These are phyloP conservation scores for Spiraea crenata DNA, from an alignment of 331 rosid species.

Conservation along the genomic window DNA sequence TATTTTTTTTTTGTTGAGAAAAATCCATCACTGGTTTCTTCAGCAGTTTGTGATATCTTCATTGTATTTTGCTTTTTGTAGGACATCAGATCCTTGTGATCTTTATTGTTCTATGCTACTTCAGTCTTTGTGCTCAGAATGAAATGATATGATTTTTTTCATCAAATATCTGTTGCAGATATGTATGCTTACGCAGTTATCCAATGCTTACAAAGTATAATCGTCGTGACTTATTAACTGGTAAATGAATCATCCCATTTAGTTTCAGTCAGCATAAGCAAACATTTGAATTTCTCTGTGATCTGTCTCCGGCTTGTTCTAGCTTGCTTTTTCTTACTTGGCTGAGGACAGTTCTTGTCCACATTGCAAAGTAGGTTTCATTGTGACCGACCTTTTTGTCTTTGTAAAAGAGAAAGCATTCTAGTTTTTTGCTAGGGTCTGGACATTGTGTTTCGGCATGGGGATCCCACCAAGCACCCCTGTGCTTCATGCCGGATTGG, in stretches of 20 bases:
- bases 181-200: neutral
- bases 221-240: neutral
- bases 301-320: neutral
- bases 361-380: slow-evolving; percentile 29
- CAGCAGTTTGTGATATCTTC: neutral
- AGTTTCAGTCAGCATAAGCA: slow-evolving; percentile 18
- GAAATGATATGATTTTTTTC: neutral
- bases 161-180: neutral
- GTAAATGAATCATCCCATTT: neutral
- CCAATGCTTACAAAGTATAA: neutral
- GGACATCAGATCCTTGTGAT: neutral
- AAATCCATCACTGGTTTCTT: neutral
- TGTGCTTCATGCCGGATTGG: slow-evolving; percentile 32
- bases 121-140: neutral
- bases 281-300: neutral
- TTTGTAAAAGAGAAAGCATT: slow-evolving; percentile 32
- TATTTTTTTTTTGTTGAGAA: neutral
- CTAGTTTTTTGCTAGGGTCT: neutral
- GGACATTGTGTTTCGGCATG: slow-evolving; percentile 26
- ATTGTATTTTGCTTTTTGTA: neutral
- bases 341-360: slow-evolving; percentile 27
- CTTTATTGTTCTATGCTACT: neutral
- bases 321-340: slow-evolving; percentile 13
- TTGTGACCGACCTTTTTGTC: slow-evolving; percentile 28
- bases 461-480: slow-evolving; percentile 28